A percentile compares a stretch with the other conserved stretches of the same genome.
These are phyloP conservation scores for Petunia hybrid DNA, from an alignment of 305 asterid species.

Conservation along the genomic window DNA sequence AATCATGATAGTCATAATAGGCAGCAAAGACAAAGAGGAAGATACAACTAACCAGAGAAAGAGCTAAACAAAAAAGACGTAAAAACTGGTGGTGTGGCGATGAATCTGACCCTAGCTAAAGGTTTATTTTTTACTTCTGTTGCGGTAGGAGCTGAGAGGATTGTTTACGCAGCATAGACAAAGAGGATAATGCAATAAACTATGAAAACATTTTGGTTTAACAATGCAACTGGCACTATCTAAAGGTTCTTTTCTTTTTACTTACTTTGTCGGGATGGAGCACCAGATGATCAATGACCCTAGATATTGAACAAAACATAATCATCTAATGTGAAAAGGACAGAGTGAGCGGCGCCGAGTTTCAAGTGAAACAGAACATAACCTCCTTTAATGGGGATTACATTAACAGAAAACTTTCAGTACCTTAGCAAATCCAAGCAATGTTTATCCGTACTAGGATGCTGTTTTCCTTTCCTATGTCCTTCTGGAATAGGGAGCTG, in stretches of 20 bases:
- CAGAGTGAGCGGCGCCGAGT: neutral
- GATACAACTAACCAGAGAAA: neutral
- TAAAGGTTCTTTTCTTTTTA: slow-evolving; percentile 24
- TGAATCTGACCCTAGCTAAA: slow-evolving; percentile 1
- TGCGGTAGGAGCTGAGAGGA: neutral
- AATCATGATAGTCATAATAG: slow-evolving; percentile 25
- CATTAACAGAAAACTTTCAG: slow-evolving; percentile 23
- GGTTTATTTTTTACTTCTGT: slow-evolving; percentile 19
- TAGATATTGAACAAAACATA: slow-evolving; percentile 14
- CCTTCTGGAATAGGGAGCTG: slow-evolving; percentile 94
- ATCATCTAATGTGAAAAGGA: neutral
- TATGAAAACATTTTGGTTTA: neutral
- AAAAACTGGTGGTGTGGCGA: neutral
- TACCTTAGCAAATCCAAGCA: slow-evolving; percentile 94
- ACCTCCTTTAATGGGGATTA: slow-evolving; percentile 1
- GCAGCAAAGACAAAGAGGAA: slow-evolving; percentile 9
- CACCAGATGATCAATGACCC: neutral
- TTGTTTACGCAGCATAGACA: slow-evolving; percentile 8
- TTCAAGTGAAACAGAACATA: neutral
- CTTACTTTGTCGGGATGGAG: slow-evolving; percentile 19
- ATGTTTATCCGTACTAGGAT: slow-evolving; percentile 94
- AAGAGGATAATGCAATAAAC: slow-evolving; percentile 22
- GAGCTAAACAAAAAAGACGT: neutral
- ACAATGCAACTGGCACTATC: slow-evolving; percentile 17
- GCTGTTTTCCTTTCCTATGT: slow-evolving; percentile 70